A percentile compares a stretch with the other conserved stretches of the same genome.
Evolutionary conservation across 2,329 filamentous ascomycete genomes (phyloP).

Genomic region (Aphanoascus verrucosus): DNA sequence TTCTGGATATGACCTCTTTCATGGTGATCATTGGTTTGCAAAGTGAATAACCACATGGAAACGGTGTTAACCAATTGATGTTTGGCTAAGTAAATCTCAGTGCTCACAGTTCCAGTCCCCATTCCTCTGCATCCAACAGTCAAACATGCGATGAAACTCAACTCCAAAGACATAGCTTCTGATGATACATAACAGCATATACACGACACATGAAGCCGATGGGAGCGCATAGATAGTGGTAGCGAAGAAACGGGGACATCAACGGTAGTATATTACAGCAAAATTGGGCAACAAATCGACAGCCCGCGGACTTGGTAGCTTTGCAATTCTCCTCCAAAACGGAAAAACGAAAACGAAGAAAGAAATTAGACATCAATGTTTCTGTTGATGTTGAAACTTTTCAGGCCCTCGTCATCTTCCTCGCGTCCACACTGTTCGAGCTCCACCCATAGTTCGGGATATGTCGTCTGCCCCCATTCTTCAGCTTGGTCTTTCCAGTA

Average conservation of each 20-base stretch:
- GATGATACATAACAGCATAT: not conserved
- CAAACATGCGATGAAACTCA: not conserved
- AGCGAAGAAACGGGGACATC: too few relatives aligned
- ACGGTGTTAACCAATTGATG: too few relatives aligned
- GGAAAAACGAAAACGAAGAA: not conserved
- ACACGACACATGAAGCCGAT: too few relatives aligned
- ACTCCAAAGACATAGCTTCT: not conserved
- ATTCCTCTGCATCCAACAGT: too few relatives aligned
- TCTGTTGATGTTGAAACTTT: constrained; percentile 14
- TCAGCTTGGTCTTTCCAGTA: constrained; percentile 60
- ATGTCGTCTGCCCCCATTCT: constrained; percentile 59
- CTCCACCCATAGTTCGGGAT: constrained; percentile 58
- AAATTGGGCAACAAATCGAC: too few relatives aligned
- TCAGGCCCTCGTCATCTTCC: constrained; percentile 13
- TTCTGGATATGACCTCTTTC: not conserved
- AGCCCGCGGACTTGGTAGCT: not conserved
- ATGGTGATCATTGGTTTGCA: too few relatives aligned
- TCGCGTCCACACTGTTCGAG: constrained; percentile 39
- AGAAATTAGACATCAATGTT: constrained; percentile 8
- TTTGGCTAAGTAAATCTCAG: too few relatives aligned
- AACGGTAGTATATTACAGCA: too few relatives aligned
- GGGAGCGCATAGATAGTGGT: too few relatives aligned
- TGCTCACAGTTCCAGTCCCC: too few relatives aligned
- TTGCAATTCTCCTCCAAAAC: not conserved
- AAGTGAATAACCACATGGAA: too few relatives aligned